phyloP scores from a whole-genome alignment of 2,329 filamentous ascomycete species.

The Orbilia ellipsospora region DNA sequence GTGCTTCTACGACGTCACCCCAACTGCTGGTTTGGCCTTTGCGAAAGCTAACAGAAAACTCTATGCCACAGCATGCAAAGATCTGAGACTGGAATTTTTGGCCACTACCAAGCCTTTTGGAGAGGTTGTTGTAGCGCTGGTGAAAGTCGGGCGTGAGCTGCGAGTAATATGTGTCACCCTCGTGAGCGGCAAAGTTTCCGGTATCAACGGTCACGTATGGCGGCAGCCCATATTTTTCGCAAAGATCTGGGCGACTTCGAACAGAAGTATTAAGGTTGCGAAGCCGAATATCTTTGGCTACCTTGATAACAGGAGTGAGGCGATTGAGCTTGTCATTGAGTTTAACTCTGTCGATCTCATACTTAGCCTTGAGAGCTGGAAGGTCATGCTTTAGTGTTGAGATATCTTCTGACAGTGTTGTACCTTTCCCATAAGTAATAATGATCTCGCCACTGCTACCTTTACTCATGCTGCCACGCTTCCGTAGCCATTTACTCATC shows the following conservation, averaged over 20 bases:
- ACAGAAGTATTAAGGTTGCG: constrained; percentile 4
- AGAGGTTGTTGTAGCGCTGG: not conserved
- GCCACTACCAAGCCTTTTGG: not conserved
- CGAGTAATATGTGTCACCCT: not conserved
- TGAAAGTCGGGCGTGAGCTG: not conserved
- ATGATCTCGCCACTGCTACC: not conserved
- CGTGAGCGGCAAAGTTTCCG: not conserved
- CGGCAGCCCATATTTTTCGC: not conserved
- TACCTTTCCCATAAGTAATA: not conserved
- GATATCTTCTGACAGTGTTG: not conserved
- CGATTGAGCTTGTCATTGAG: not conserved
- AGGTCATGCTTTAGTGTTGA: not conserved
- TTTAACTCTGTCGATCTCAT: not conserved
- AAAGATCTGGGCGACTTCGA: not conserved
- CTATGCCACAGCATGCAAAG: not conserved
- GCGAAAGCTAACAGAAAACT: not conserved
- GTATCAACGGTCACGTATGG: not conserved
- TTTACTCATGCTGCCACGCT: not conserved
- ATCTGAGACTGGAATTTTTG: not conserved
- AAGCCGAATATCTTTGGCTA: constrained; percentile 3
- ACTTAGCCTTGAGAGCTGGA: not conserved
- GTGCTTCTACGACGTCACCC: not conserved
- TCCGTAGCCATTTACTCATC: not conserved
- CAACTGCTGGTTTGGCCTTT: not conserved
- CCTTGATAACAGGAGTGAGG: not conserved